These are phyloP conservation scores for Xylaria flabelliformis DNA, from an alignment of 495 filamentous ascomycete species.

Conservation along the genomic window DNA sequence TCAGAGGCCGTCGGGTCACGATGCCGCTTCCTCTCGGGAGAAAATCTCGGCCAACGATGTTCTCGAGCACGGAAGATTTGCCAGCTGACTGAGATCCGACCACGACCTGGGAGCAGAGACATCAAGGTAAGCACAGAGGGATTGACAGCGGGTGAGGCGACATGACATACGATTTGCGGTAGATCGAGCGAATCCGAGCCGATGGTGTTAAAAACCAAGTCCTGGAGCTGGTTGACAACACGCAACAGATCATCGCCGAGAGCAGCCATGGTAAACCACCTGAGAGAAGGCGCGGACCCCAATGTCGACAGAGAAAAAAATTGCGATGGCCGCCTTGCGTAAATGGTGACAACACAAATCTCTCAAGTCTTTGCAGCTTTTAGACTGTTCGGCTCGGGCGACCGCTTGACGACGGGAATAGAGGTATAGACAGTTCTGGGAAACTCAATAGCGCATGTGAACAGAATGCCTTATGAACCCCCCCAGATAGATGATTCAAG, in stretches of 20 bases:
- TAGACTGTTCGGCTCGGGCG: not conserved
- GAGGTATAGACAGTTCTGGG: not conserved
- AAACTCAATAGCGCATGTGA: constrained; percentile 12
- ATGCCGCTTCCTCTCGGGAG: constrained; percentile 95
- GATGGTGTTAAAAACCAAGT: constrained; percentile 99
- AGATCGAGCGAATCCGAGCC: constrained; percentile 97
- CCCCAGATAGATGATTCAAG: not conserved
- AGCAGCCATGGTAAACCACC: constrained; percentile 54
- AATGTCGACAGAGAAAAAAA: not conserved
- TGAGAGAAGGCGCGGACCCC: not conserved
- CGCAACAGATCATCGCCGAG: constrained; percentile 91
- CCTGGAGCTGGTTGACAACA: constrained; percentile 95
- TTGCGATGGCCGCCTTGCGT: constrained; percentile 21
- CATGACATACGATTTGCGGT: constrained; percentile 86
- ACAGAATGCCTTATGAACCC: constrained; percentile 3
- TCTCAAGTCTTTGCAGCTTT: constrained; percentile 16
- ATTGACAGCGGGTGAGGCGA: not conserved
- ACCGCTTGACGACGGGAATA: not conserved
- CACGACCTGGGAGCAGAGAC: constrained; percentile 74
- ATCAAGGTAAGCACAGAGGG: constrained; percentile 29
- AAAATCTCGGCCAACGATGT: constrained; percentile 98
- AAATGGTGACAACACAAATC: constrained; percentile 7
- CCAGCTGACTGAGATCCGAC: constrained; percentile 98
- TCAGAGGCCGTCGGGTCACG: constrained; percentile 90
- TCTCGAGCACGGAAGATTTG: constrained; percentile 99